Base-by-base conservation (phyloP, 2,329 filamentous ascomycete genomes). In the Aspergillus aculeatus region DNA sequence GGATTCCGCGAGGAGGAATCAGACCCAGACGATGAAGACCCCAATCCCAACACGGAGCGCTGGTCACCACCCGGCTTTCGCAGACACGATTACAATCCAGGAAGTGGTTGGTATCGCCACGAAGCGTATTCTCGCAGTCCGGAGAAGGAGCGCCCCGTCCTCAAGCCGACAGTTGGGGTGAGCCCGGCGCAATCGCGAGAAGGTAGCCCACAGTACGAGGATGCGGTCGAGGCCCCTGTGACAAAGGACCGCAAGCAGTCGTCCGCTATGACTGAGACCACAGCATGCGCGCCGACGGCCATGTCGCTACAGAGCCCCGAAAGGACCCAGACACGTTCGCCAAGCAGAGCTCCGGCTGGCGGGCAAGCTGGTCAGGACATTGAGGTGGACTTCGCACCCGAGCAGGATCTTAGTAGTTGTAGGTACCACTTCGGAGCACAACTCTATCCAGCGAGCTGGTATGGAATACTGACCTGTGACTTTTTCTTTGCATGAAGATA, bases 41-140 rank as follows among this genome's bases (percentile, higher is more conserved):
- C 71, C 41, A 65, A 65, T 4, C 62, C 69, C 35, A 75, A 76
- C 26, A 73, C 71, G 56, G 81, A 82, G 52, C 84, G 84, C 32
- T 89, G 86, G 85, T 87, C 85, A 56, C 87, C 87, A 47, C 87
- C 87, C 2, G 86, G 86, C 12, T 87, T 86, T 81, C 81, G 84
- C 61, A 71, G 74, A 29, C 70, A 71, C 58, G 77, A 78, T 64
- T 83, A 81, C 68, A 73, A 76, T 56, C 75, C 80, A 62, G 85
- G 83, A 64, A 87, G 83, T 69, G 80, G 81, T 61, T 86, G 84
- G 84, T 78, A 78, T 71, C 71, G 79, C 62, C 74, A 82, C 70
- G 75, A 79, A 67, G 75, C 78, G 53, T 84, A 86, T 71, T 67
- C 77, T 72, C 78, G 70, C 63, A 71, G 71, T 49, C 68, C 70